Percentiles rank a stretch among this genome's conserved stretches.
phyloP scores from a whole-genome alignment of 192 early-diverging fungal species.

The Coemansia sp. region DNA sequence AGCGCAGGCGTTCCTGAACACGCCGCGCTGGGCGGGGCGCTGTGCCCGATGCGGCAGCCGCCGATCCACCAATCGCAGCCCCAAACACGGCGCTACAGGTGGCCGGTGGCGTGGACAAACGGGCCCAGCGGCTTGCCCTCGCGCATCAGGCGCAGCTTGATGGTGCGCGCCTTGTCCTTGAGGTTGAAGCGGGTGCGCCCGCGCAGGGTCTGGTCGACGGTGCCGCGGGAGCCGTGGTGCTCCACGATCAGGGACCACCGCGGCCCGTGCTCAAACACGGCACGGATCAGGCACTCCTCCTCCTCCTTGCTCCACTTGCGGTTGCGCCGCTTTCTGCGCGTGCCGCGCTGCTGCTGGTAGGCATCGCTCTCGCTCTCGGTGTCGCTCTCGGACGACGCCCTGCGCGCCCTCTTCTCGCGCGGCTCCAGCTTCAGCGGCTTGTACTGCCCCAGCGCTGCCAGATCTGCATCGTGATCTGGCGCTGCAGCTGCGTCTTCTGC shows the following conservation, averaged over 20 bases:
- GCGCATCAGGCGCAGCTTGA: slow-evolving; percentile 46
- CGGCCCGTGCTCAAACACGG: slow-evolving; percentile 24
- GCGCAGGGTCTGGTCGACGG: slow-evolving; percentile 19
- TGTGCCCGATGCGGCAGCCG: not conserved
- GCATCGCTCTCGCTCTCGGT: no score
- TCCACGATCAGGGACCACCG: slow-evolving; percentile 29
- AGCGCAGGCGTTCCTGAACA: not conserved
- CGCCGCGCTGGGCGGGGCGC: not conserved
- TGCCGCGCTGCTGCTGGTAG: not conserved
- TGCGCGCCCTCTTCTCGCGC: not conserved
- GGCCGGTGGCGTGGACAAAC: slow-evolving; percentile 18
- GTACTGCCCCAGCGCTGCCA: slow-evolving; percentile 37
- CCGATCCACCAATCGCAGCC: not conserved
- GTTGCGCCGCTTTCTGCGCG: slow-evolving; percentile 3
- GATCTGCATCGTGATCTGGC: not conserved
- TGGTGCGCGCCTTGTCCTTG: slow-evolving; percentile 54
- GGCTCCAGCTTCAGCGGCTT: slow-evolving; percentile 14
- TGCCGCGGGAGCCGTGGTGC: slow-evolving; percentile 29
- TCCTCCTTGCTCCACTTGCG: slow-evolving; percentile 30
- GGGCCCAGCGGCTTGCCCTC: slow-evolving; percentile 33
- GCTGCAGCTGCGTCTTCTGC: not conserved
- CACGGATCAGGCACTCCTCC: slow-evolving; percentile 37
- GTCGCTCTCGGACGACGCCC: not conserved
- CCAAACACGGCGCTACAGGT: not conserved
- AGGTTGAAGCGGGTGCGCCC: slow-evolving; percentile 35